A percentile compares a stretch with the other conserved stretches of the same genome.
Conservation (phyloP, 2,329 filamentous ascomycete species). For the Alternaria atra region DNA sequence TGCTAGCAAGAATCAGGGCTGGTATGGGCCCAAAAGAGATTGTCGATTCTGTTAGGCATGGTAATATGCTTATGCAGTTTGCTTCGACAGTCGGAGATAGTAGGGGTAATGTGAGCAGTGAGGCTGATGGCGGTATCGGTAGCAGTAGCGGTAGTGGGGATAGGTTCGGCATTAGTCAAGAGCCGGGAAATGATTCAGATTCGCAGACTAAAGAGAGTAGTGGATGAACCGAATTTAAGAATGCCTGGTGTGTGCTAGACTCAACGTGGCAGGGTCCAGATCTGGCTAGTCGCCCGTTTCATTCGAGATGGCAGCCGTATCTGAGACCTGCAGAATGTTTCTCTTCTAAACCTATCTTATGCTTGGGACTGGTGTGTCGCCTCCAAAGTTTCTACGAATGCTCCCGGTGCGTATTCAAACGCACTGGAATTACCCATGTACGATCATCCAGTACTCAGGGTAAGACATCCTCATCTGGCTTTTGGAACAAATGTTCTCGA, state of each 20-base stretch:
- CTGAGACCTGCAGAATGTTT: neutral
- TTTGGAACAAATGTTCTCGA: neutral
- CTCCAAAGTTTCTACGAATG: neutral
- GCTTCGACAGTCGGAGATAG: constrained; percentile 6
- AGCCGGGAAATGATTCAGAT: neutral
- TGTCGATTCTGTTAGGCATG: constrained; percentile 25
- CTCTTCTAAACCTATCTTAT: neutral
- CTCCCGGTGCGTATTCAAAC: too few species aligned
- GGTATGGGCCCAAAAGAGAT: constrained; percentile 24
- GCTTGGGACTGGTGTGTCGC: neutral
- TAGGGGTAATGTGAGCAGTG: neutral
- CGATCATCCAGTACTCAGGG: neutral
- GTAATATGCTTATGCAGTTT: constrained; percentile 27
- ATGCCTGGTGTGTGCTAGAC: neutral
- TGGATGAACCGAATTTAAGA: neutral
- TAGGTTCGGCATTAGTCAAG: neutral
- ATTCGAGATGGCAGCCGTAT: neutral
- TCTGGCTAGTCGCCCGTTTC: neutral
- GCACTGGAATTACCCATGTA: neutral
- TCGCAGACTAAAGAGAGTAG: neutral
- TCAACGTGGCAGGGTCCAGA: neutral
- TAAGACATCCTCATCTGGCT: neutral
- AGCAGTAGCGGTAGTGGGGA: constrained; percentile 3
- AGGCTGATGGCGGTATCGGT: neutral
- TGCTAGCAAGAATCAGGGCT: constrained; percentile 24